Conservation (phyloP, 2,329 filamentous ascomycete genomes). For the Cladophialophora bantiana region DNA sequence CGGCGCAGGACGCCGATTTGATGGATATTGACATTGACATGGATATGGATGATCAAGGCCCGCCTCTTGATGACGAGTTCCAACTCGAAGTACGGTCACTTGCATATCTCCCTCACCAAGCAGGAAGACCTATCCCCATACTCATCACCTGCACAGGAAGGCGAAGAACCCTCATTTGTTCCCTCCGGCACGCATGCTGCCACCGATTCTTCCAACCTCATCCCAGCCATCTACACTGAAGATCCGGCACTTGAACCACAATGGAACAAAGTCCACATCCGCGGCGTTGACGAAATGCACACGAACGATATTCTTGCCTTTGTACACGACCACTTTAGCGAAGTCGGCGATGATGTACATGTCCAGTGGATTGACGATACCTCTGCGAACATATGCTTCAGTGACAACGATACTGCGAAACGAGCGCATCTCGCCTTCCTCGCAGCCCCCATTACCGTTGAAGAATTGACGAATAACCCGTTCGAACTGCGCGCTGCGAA, state of each 20-base stretch:
- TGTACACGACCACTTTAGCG: constrained; percentile 70
- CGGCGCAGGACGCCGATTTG: constrained; percentile 37
- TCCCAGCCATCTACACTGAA: constrained; percentile 41
- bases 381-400: constrained; percentile 85
- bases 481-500: constrained; percentile 75
- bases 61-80: constrained; percentile 37
- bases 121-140: constrained; percentile 22
- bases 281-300: constrained; percentile 80
- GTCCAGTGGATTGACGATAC: constrained; percentile 96
- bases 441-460: constrained; percentile 43
- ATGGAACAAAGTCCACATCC: constrained; percentile 76
- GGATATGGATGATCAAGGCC: constrained; percentile 38
- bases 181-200: constrained; percentile 27
- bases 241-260: constrained; percentile 40
- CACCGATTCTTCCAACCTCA: constrained; percentile 30
- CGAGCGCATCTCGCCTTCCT: constrained; percentile 62
- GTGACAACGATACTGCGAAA: constrained; percentile 59
- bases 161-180: constrained; percentile 40
- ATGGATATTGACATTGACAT: constrained; percentile 43
- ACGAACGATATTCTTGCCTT: constrained; percentile 81
- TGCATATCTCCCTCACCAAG: constrained; percentile 1
- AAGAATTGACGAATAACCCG: constrained; percentile 58
- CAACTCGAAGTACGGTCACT: constrained; percentile 40
- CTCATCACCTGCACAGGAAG: constrained; percentile 37
- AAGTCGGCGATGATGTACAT: constrained; percentile 58